Evolutionary conservation across 805 yeast species (phyloP).

Genomic region (Blastobotrys peoriensis): DNA sequence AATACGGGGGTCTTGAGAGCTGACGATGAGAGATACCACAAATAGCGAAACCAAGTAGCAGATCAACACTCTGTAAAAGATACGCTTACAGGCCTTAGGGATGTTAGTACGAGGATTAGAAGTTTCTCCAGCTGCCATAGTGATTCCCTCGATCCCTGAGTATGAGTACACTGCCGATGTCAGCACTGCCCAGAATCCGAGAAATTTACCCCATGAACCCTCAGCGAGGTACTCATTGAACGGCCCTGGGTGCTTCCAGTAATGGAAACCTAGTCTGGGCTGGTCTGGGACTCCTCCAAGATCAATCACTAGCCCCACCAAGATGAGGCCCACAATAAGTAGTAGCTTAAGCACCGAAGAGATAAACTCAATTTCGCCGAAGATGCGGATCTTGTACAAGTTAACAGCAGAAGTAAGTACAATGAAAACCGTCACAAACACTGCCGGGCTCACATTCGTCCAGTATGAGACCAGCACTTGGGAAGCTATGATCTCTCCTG

Average conservation of each 20-base stretch:
- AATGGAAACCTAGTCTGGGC: constrained; percentile 68
- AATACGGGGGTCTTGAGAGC: constrained; percentile 48
- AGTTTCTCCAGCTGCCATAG: constrained; percentile 70
- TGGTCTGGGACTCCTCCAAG: constrained; percentile 71
- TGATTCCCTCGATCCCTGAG: constrained; percentile 64
- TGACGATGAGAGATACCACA: constrained; percentile 62
- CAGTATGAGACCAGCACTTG: constrained; percentile 50
- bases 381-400: constrained; percentile 41
- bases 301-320: constrained; percentile 57
- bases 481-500: constrained; percentile 61
- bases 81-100: constrained; percentile 65
- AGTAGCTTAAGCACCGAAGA: constrained; percentile 58
- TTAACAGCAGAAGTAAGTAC: constrained; percentile 39
- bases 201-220: constrained; percentile 48
- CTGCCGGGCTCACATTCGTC: constrained; percentile 44
- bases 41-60: constrained; percentile 59
- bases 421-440: constrained; percentile 48
- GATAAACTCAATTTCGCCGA: constrained; percentile 46
- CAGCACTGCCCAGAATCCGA: constrained; percentile 55
- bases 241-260: constrained; percentile 66
- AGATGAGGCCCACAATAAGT: constrained; percentile 60
- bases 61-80: constrained; percentile 60
- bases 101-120: constrained; percentile 61
- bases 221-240: constrained; percentile 41
- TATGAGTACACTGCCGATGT: constrained; percentile 65